phyloP scores from a whole-genome alignment of 2,329 filamentous ascomycete genomes.

The Penicillium thymicola region DNA sequence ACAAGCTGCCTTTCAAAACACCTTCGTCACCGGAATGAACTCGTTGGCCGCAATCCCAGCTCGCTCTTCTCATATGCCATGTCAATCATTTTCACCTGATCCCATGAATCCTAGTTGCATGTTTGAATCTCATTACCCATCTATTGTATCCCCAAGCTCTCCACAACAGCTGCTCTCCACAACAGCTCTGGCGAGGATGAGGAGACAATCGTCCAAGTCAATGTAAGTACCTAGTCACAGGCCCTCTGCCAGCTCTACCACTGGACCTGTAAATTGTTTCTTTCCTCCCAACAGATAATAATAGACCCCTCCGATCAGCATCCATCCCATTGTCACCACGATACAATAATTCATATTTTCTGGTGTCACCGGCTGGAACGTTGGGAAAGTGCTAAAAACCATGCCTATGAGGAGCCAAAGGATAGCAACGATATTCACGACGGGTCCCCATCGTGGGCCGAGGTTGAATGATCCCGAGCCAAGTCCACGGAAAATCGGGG shows the following conservation, averaged over 20 bases:
- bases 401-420: constrained; percentile 18
- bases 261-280: constrained; percentile 13
- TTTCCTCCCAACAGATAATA: constrained; percentile 17
- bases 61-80: too few relatives aligned
- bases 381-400: constrained; percentile 23
- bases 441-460: constrained; percentile 13
- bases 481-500: constrained; percentile 1
- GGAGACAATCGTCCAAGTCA: background rate
- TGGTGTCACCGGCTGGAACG: constrained; percentile 16
- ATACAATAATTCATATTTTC: constrained; percentile 23
- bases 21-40: too few relatives aligned
- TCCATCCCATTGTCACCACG: constrained; percentile 20
- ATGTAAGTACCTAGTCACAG: background rate
- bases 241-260: constrained; percentile 13
- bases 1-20: too few relatives aligned
- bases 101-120: too few relatives aligned
- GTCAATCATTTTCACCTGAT: too few relatives aligned
- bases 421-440: constrained; percentile 13
- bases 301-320: constrained; percentile 15
- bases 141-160: background rate
- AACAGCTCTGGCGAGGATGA: background rate
- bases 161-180: background rate
- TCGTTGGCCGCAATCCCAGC: too few relatives aligned
- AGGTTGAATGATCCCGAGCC: constrained; percentile 11
- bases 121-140: too few relatives aligned